These are phyloP conservation scores for Colletotrichum sp. DNA, from an alignment of 2,329 filamentous ascomycete genomes.

Conservation along the genomic window DNA sequence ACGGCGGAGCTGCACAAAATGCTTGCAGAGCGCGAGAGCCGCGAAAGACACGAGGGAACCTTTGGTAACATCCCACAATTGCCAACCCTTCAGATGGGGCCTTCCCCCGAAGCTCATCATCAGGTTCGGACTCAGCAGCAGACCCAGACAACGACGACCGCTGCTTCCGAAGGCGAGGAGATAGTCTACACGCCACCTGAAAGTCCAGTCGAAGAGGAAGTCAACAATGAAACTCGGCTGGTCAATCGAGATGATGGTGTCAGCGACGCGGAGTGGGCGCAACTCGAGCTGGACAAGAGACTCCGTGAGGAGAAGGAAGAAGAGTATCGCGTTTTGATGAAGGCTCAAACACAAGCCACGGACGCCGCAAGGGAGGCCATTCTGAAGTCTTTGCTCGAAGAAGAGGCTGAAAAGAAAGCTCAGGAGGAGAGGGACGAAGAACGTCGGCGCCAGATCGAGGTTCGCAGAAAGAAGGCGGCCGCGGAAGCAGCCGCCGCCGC, in stretches of 20 bases:
- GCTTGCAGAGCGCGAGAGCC: not conserved
- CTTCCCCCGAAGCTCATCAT: not conserved
- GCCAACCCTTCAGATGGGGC: not conserved
- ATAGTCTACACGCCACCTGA: not conserved
- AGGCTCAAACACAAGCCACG: not conserved
- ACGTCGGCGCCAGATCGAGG: constrained; percentile 37
- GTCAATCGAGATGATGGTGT: not conserved
- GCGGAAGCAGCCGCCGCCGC: constrained; percentile 23
- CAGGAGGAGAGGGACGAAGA: constrained; percentile 39
- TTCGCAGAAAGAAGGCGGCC: constrained; percentile 22
- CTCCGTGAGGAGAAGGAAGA: not conserved
- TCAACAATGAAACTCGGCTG: not conserved
- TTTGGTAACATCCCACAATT: not conserved
- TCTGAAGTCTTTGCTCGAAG: not conserved
- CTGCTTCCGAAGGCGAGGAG: not conserved
- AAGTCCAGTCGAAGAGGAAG: not conserved
- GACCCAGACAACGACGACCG: not conserved
- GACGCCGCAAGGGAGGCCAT: not conserved
- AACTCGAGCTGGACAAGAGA: not conserved
- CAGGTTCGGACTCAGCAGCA: not conserved
- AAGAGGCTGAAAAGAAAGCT: constrained; percentile 31
- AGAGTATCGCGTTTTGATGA: not conserved
- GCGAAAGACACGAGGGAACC: not conserved
- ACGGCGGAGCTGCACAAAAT: not conserved
- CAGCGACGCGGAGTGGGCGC: not conserved